A percentile compares a stretch with the other conserved stretches of the same genome.
Evolutionary conservation across 148 eudicot genomes (phyloP).

Genomic region (Persicaria tinctoria): DNA sequence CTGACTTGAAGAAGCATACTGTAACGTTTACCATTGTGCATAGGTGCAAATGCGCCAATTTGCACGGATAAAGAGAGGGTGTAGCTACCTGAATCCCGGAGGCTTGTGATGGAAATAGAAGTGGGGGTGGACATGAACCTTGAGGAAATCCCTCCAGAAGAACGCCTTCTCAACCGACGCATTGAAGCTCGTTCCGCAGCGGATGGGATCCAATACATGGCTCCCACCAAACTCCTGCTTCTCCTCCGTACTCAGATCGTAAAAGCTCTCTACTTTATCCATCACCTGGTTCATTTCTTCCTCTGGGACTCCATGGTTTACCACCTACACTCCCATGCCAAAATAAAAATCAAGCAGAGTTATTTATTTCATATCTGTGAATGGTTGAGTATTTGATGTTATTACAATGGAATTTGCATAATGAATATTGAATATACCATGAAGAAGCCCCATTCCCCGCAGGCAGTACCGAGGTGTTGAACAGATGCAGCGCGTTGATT

Average conservation of each 20-base stretch:
- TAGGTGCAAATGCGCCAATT: no score
- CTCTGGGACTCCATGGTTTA: conserved; percentile 59
- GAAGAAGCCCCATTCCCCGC: conserved; percentile 57
- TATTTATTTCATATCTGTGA: background rate
- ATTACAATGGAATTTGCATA: background rate
- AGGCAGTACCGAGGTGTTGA: conserved; percentile 33
- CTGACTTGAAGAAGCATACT: no score
- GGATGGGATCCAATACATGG: conserved; percentile 35
- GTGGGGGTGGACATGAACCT: conserved; percentile 31
- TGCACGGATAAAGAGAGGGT: no score
- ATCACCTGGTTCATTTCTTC: conserved; percentile 26
- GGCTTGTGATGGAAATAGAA: conserved; percentile 37
- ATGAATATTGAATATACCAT: conserved; percentile 28
- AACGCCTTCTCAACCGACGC: conserved; percentile 26
- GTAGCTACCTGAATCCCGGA: conserved; percentile 16
- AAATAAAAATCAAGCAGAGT: background rate
- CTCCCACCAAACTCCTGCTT: conserved; percentile 35
- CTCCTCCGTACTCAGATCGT: conserved; percentile 43
- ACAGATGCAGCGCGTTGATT: conserved; percentile 26
- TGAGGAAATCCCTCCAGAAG: conserved; percentile 47
- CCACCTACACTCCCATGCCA: conserved; percentile 23
- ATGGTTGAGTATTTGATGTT: background rate
- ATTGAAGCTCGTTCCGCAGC: conserved; percentile 47
- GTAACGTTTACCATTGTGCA: no score
- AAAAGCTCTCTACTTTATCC: conserved; percentile 30